Base-by-base conservation (phyloP, 164 flowering plant species). In the Nelumbo lutea region DNA sequence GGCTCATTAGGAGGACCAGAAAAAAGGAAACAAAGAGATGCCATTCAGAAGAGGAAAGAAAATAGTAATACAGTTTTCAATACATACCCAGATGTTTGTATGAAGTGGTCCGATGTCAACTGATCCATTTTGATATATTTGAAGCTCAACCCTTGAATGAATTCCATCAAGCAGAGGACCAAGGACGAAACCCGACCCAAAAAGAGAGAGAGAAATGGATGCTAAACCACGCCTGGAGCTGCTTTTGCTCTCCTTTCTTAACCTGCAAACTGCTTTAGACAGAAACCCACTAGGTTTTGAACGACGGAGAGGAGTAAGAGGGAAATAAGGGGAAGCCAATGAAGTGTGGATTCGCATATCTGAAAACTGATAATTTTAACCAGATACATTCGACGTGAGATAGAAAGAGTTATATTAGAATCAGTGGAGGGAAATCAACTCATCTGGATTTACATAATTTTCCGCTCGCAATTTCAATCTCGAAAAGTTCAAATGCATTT, bases 101-200 rank as follows among this genome's bases (percentile, higher is more conserved):
- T 88, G 97, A 66, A 93, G 86, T 9, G 90, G 93, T 45, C 98
- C 97, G 27, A 93, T 73, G 62, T 85, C 76, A 42, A 93, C 70
- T 1, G 98, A 76, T 42, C 97, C 97, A 66, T 72, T 87, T 77
- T 87, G 84, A 77, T 91, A 93, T 0, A 72, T 79, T 41, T 82
- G 87, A 47, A 93, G 93, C 69, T 81, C 68, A 1, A 91, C 97
- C 68, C 93, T 78, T 1, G 98, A 91, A 72, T 93, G 98, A 53
- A 93, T 76, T 43, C 94, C 97, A 77, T 91, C 96, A 38, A 93
- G 11, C 1, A 88, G 77, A 41, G 98, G 85, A 70, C 98, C 98
- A 59, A 93, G 74, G 58, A 86, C 2, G 77, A 87, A 89, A 52
- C 98, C 98, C 10, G 94, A 73, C 44, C 82, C 87, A 51, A 89